phyloP scores from a whole-genome alignment of 2,329 filamentous ascomycete species.

The Bipolaris victoriae region DNA sequence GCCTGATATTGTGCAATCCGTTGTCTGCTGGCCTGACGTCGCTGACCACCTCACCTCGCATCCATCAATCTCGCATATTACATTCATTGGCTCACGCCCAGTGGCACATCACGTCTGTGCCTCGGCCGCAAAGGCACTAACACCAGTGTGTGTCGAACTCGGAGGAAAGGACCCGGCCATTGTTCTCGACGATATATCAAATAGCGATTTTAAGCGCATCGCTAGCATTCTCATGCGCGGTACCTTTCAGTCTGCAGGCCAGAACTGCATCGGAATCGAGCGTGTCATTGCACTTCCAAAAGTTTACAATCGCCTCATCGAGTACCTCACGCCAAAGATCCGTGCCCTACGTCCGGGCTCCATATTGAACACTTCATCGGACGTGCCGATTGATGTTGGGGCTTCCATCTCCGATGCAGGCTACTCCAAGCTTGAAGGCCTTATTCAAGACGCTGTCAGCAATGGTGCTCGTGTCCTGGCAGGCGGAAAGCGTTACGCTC shows the following conservation, averaged over 20 bases:
- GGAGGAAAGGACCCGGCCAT: slow-evolving; percentile 95
- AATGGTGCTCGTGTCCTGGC: slow-evolving; percentile 81
- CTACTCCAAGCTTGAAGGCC: slow-evolving; percentile 75
- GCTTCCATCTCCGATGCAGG: slow-evolving; percentile 82
- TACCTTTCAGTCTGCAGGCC: slow-evolving; percentile 91
- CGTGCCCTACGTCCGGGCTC: slow-evolving; percentile 76
- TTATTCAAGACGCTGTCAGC: slow-evolving; percentile 78
- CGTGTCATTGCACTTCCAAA: slow-evolving; percentile 80
- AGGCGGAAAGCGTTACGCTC: slow-evolving; percentile 74
- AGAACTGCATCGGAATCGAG: slow-evolving; percentile 98
- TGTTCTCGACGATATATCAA: slow-evolving; percentile 77
- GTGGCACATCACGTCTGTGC: slow-evolving; percentile 88
- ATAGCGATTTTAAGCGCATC: slow-evolving; percentile 71
- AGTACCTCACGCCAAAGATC: slow-evolving; percentile 75
- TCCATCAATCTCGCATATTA: slow-evolving; percentile 82
- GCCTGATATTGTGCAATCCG: slow-evolving; percentile 78
- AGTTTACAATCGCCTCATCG: slow-evolving; percentile 76
- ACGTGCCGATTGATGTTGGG: slow-evolving; percentile 74
- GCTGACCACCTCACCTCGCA: slow-evolving; percentile 86
- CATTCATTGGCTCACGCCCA: slow-evolving; percentile 89
- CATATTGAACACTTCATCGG: slow-evolving; percentile 56
- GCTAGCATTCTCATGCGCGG: slow-evolving; percentile 86
- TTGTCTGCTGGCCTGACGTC: slow-evolving; percentile 86
- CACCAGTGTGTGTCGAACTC: slow-evolving; percentile 85
- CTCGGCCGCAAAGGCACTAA: slow-evolving; percentile 84